Conservation (phyloP, 1,139 yeast species). For the Yamadazyma sp. region DNA sequence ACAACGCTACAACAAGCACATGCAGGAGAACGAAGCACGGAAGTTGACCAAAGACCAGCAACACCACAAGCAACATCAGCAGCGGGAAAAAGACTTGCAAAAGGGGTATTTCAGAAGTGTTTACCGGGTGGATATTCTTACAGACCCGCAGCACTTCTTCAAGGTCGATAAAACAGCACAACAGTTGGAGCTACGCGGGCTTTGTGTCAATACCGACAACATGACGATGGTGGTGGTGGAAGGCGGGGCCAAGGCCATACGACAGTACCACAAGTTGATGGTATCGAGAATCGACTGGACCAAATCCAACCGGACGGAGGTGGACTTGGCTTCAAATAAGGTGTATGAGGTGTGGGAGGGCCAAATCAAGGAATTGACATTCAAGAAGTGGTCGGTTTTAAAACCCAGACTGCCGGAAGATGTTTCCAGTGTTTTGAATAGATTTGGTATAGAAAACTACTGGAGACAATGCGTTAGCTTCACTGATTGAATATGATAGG, state of each 20-base stretch:
- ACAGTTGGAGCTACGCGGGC: conserved; percentile 66
- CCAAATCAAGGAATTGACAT: conserved; percentile 51
- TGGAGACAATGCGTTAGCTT: conserved; percentile 39
- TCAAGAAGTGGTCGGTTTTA: conserved; percentile 63
- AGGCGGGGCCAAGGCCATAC: conserved; percentile 65
- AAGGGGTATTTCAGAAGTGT: conserved; percentile 60
- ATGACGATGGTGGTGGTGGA: conserved; percentile 67
- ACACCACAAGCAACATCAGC: conserved; percentile 47
- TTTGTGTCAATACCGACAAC: conserved; percentile 41
- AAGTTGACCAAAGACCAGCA: conserved; percentile 60
- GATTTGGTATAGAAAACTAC: conserved; percentile 57
- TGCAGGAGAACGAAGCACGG: conserved; percentile 59
- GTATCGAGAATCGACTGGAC: conserved; percentile 70
- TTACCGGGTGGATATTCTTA: conserved; percentile 53
- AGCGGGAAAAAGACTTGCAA: conserved; percentile 42
- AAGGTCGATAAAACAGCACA: conserved; percentile 80
- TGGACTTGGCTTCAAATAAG: conserved; percentile 47
- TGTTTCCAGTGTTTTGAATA: conserved; percentile 48
- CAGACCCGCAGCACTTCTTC: conserved; percentile 66
- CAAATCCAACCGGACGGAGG: conserved; percentile 30
- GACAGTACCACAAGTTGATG: conserved; percentile 63
- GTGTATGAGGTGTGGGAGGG: conserved; percentile 79
- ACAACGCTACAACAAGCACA: conserved; percentile 61
- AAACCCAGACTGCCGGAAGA: conserved; percentile 53
- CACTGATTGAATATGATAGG: neutral